phyloP scores from a whole-genome alignment of 2,329 filamentous ascomycete genomes.

The Atkinsonella hypoxylon region DNA sequence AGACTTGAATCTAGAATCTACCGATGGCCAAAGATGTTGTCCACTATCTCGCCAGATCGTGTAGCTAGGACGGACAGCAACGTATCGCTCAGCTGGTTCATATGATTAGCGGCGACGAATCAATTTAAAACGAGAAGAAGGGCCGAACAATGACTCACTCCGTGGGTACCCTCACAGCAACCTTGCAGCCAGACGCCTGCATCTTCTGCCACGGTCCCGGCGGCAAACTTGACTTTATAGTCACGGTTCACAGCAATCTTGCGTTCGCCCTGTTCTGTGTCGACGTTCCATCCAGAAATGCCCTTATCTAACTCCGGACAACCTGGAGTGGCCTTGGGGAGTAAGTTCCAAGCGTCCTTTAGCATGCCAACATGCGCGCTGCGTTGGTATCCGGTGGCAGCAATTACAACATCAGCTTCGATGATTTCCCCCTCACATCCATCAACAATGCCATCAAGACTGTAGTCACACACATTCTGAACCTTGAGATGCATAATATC shows the following conservation, averaged over 20 bases:
- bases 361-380: slow-evolving; percentile 71
- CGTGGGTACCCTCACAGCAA: slow-evolving; percentile 86
- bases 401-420: slow-evolving; percentile 70
- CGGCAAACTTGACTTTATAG: slow-evolving; percentile 64
- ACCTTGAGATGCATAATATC: slow-evolving; percentile 49
- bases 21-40: slow-evolving; percentile 51
- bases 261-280: slow-evolving; percentile 24
- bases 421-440: slow-evolving; percentile 42
- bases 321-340: slow-evolving; percentile 37
- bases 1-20: background rate
- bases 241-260: slow-evolving; percentile 61
- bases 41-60: slow-evolving; percentile 65
- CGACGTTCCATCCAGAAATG: slow-evolving; percentile 29
- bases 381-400: slow-evolving; percentile 77
- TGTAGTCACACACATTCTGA: slow-evolving; percentile 30
- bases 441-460: slow-evolving; percentile 28
- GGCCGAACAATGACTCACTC: slow-evolving; percentile 45
- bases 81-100: slow-evolving; percentile 59
- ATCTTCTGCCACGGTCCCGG: slow-evolving; percentile 53
- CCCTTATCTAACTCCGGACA: slow-evolving; percentile 20
- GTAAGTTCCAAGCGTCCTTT: slow-evolving; percentile 49
- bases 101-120: slow-evolving; percentile 11
- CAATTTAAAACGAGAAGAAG: slow-evolving; percentile 1
- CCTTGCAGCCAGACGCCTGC: slow-evolving; percentile 88
- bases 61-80: slow-evolving; percentile 68